These are phyloP conservation scores for Anethum foeniculum DNA, from an alignment of 140 eudicot genomes.

Conservation along the genomic window DNA sequence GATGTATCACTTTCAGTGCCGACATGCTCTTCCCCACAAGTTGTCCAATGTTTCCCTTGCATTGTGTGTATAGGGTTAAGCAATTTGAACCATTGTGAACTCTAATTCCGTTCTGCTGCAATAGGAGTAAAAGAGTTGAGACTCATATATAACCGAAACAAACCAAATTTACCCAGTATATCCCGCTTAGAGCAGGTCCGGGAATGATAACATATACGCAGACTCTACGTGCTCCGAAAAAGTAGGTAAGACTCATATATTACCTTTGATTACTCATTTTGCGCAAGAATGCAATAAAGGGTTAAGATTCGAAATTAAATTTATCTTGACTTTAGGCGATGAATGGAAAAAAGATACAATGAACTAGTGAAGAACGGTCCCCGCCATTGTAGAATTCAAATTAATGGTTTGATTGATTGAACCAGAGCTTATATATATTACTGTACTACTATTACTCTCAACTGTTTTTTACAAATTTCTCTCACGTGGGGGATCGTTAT, in stretches of 20 bases:
- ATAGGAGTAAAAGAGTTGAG: not conserved
- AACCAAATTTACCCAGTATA: too few species aligned
- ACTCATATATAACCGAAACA: too few species aligned
- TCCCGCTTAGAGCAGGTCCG: too few species aligned
- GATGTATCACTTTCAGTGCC: not conserved
- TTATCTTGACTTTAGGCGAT: not conserved
- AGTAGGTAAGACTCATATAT: too few species aligned
- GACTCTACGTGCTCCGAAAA: too few species aligned
- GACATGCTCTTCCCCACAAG: slow-evolving; percentile 1
- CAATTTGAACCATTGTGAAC: not conserved
- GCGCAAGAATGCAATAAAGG: not conserved
- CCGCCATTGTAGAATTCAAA: not conserved
- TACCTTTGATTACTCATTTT: too few species aligned
- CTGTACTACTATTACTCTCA: not conserved
- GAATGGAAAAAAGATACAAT: not conserved
- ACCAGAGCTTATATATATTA: not conserved
- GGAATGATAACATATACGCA: too few species aligned
- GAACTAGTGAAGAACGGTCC: not conserved
- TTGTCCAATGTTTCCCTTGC: not conserved
- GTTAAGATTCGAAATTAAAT: not conserved
- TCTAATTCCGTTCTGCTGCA: not conserved
- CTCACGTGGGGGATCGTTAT: not conserved
- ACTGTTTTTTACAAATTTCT: not conserved
- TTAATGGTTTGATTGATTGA: not conserved
- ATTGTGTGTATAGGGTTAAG: not conserved